Conservation (phyloP, 163 green algal species). For the Chlamydomonas reinhardtii region DNA sequence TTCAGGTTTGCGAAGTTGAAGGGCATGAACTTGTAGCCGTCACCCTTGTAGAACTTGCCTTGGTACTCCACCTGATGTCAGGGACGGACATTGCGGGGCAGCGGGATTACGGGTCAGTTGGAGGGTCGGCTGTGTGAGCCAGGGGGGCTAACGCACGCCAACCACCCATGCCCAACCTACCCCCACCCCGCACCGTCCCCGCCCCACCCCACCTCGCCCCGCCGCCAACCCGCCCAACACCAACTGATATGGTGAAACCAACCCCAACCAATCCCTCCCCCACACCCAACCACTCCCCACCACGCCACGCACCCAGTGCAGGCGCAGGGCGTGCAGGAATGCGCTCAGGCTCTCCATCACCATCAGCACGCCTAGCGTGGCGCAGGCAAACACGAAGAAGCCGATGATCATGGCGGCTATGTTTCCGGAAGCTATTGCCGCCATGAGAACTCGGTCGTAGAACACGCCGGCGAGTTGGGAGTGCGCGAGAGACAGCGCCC, state of each 20-base stretch:
- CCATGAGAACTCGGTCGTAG: conserved; percentile 96
- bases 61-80: conserved; percentile 13
- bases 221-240: too few relatives aligned
- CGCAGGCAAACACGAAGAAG: conserved; percentile 93
- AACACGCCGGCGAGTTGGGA: conserved; percentile 92
- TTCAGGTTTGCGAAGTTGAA: conserved; percentile 26
- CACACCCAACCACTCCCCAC: conserved; percentile 24
- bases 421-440: conserved; percentile 55
- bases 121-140: too few relatives aligned
- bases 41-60: conserved; percentile 62
- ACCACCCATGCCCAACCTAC: too few relatives aligned
- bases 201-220: too few relatives aligned
- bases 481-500: conserved; percentile 97
- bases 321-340: conserved; percentile 97
- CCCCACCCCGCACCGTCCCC: background rate
- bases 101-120: too few relatives aligned
- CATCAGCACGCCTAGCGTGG: conserved; percentile 97
- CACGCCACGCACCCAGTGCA: conserved; percentile 96
- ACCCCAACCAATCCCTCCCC: too few relatives aligned
- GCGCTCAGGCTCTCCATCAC: conserved; percentile 97
- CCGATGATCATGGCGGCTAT: conserved; percentile 49
- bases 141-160: background rate
- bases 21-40: conserved; percentile 80
- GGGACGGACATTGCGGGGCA: too few relatives aligned
- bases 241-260: too few relatives aligned